Evolutionary conservation across 768 basidiomycete genomes (phyloP).

Genomic region (Mycena filopes): DNA sequence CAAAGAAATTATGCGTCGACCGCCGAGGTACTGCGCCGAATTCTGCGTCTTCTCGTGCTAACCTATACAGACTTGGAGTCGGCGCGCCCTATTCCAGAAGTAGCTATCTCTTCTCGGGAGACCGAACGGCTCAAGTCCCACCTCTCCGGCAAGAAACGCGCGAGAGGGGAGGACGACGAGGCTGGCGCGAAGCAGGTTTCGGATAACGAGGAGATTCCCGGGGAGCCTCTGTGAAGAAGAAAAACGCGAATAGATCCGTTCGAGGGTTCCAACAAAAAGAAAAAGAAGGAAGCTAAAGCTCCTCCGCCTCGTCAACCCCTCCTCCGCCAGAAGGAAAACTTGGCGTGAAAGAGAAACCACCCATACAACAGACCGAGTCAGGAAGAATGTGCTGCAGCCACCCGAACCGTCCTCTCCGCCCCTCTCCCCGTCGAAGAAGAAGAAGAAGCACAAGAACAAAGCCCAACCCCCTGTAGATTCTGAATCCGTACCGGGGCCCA

Average conservation of each 20-base stretch:
- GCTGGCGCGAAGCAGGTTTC: constrained; percentile 35
- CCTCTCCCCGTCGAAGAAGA: constrained; percentile 17
- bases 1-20: constrained; percentile 73
- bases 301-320: constrained; percentile 15
- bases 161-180: constrained; percentile 52
- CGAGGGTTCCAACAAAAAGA: constrained; percentile 55
- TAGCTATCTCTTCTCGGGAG: constrained; percentile 58
- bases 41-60: constrained; percentile 23
- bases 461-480: background rate
- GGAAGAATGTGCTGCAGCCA: background rate
- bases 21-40: constrained; percentile 65
- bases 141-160: constrained; percentile 63
- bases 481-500: constrained; percentile 10
- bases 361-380: background rate
- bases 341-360: background rate
- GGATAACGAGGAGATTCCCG: constrained; percentile 71
- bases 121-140: constrained; percentile 70
- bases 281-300: constrained; percentile 46
- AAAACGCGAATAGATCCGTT: constrained; percentile 70
- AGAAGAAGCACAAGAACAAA: constrained; percentile 31
- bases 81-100: constrained; percentile 71
- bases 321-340: constrained; percentile 13
- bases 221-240: constrained; percentile 68
- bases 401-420: constrained; percentile 8
- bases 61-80: constrained; percentile 70